Evolutionary conservation across 179 eudicot genomes (phyloP).

Genomic region (Actinidia chinensis): DNA sequence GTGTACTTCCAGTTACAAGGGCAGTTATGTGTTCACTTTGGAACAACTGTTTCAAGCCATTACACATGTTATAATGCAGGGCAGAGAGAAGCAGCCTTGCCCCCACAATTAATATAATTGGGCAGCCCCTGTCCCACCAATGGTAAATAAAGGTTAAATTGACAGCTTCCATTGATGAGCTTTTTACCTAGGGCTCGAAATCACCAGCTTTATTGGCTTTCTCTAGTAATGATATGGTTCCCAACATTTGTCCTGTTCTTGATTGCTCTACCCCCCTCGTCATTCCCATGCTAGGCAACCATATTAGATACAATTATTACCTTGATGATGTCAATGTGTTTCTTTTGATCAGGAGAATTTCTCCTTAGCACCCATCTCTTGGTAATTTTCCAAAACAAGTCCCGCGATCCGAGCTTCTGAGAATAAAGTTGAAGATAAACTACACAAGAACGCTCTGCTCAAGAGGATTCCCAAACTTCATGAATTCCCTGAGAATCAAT

Average conservation of each 20-base stretch:
- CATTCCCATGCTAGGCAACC: not conserved
- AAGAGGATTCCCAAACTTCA: too few species aligned
- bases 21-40: not conserved
- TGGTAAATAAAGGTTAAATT: constrained; percentile 1
- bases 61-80: not conserved
- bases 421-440: too few species aligned
- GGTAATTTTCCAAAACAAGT: too few species aligned
- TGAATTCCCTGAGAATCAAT: too few species aligned
- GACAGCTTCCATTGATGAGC: not conserved
- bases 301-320: not conserved
- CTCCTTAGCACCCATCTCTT: too few species aligned
- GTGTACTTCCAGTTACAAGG: too few species aligned
- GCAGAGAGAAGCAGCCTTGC: not conserved
- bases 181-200: not conserved
- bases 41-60: not conserved
- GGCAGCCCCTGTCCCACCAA: constrained; percentile 17
- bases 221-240: not conserved
- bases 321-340: too few species aligned
- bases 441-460: too few species aligned
- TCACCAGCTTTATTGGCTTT: constrained; percentile 4
- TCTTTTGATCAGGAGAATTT: too few species aligned
- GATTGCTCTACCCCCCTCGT: not conserved
- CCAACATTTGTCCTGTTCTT: not conserved
- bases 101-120: not conserved
- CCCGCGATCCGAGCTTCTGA: too few species aligned